Conservation (phyloP, 1,139 yeast genomes). For the Blastobotrys aristatus region DNA sequence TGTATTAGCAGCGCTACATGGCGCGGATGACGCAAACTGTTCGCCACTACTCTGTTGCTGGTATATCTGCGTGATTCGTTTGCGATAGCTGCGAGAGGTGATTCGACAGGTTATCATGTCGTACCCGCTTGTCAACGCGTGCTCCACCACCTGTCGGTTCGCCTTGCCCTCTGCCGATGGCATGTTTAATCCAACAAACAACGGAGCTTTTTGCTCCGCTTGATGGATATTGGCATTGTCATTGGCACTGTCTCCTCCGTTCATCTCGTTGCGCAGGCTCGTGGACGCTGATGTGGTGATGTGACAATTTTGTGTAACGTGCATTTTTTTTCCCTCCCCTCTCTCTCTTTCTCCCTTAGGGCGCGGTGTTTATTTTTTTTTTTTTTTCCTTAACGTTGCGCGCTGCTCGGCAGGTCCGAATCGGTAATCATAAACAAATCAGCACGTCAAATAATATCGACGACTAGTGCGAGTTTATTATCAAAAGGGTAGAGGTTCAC, state of each 20-base stretch:
- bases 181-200: slow-evolving; percentile 36
- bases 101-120: slow-evolving; percentile 37
- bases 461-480: too few relatives aligned
- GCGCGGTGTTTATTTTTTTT: neutral
- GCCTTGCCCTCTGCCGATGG: slow-evolving; percentile 33
- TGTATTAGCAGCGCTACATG: neutral
- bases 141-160: slow-evolving; percentile 30
- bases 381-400: too few relatives aligned
- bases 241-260: neutral
- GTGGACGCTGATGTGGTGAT: slow-evolving; percentile 3
- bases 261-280: slow-evolving; percentile 3
- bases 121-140: slow-evolving; percentile 33
- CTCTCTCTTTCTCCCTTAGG: neutral
- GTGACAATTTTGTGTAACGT: neutral
- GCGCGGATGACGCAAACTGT: slow-evolving; percentile 2
- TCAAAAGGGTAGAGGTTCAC: too few relatives aligned
- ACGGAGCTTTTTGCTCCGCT: slow-evolving; percentile 16
- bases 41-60: slow-evolving; percentile 15
- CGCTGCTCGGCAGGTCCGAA: too few relatives aligned
- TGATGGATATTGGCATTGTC: too few relatives aligned
- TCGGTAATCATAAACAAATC: neutral
- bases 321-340: neutral
- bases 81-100: slow-evolving; percentile 32
- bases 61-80: slow-evolving; percentile 29
- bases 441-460: too few relatives aligned